Evolutionary conservation across 768 basidiomycete species (phyloP).

Genomic region (Basidioascus undulatus): DNA sequence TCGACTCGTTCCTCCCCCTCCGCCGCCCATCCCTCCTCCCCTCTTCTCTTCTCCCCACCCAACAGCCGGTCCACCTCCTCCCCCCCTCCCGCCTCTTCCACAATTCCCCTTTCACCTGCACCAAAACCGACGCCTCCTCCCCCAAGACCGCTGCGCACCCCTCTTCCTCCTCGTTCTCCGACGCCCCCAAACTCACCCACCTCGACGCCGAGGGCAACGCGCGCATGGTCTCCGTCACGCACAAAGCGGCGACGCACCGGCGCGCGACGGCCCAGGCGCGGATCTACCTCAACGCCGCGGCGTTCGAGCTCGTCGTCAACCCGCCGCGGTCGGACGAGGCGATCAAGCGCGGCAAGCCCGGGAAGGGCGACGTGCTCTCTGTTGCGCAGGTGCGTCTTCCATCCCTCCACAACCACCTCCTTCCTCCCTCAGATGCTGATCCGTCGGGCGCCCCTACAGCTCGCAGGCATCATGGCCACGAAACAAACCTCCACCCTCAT

Average conservation of each 20-base stretch:
- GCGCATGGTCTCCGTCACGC: conserved; percentile 58
- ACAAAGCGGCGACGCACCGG: conserved; percentile 37
- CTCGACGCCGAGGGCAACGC: conserved; percentile 42
- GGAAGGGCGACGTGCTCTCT: conserved; percentile 18
- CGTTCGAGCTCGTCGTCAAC: conserved; percentile 34
- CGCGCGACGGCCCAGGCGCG: conserved; percentile 49
- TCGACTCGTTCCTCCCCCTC: too few species aligned
- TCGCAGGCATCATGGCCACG: conserved; percentile 68
- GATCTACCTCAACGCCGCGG: conserved; percentile 39
- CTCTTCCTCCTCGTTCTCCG: too few species aligned
- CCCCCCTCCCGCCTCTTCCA: too few species aligned
- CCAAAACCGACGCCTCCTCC: background rate
- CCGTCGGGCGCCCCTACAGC: too few species aligned
- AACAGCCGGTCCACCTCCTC: too few species aligned
- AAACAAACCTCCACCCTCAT: conserved; percentile 66
- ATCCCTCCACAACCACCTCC: too few species aligned
- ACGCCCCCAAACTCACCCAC: conserved; percentile 31
- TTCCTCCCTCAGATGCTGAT: too few species aligned
- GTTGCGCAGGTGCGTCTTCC: too few species aligned
- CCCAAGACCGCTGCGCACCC: background rate
- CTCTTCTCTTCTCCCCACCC: too few species aligned
- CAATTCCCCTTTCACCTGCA: background rate
- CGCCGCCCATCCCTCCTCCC: too few species aligned
- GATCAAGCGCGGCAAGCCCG: too few species aligned
- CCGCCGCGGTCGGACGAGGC: conserved; percentile 3